These are phyloP conservation scores for Trametes cingulata DNA, from an alignment of 768 basidiomycete species.

Conservation along the genomic window DNA sequence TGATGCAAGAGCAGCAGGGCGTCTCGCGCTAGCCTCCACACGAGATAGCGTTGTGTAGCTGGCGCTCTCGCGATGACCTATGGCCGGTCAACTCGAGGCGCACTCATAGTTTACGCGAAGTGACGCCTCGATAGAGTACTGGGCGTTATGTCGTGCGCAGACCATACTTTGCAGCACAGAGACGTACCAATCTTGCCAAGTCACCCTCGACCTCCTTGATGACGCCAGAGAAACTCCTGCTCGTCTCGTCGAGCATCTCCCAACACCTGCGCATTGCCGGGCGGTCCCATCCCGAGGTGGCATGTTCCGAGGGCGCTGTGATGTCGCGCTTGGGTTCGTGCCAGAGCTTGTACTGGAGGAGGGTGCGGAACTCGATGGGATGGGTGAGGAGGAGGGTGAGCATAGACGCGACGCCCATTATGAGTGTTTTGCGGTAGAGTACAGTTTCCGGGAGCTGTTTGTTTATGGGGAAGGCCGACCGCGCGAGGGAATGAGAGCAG, in stretches of 20 bases:
- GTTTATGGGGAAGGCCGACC: not conserved
- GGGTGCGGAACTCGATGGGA: constrained; percentile 79
- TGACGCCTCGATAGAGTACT: not conserved
- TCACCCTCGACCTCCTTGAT: constrained; percentile 97
- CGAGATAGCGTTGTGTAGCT: no score
- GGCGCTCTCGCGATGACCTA: no score
- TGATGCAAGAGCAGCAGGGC: no score
- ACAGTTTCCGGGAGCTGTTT: not conserved
- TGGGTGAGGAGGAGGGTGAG: constrained; percentile 72
- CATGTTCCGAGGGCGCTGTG: constrained; percentile 67
- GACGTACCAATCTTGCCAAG: constrained; percentile 83
- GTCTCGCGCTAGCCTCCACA: no score
- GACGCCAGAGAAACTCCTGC: constrained; percentile 87
- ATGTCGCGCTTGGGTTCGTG: constrained; percentile 84
- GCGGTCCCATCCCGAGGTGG: constrained; percentile 86
- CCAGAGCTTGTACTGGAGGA: constrained; percentile 83
- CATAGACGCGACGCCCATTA: constrained; percentile 62
- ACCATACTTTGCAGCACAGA: no score
- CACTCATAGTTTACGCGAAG: no score
- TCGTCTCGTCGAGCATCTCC: constrained; percentile 85
- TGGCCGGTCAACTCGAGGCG: no score
- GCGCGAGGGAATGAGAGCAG: not conserved
- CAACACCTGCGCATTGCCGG: constrained; percentile 86
- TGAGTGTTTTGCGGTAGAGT: constrained; percentile 12
- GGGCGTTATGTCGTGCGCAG: no score